Conservation (phyloP, 352 stramenopile genomes). For the Phytopythium ostracodes region DNA sequence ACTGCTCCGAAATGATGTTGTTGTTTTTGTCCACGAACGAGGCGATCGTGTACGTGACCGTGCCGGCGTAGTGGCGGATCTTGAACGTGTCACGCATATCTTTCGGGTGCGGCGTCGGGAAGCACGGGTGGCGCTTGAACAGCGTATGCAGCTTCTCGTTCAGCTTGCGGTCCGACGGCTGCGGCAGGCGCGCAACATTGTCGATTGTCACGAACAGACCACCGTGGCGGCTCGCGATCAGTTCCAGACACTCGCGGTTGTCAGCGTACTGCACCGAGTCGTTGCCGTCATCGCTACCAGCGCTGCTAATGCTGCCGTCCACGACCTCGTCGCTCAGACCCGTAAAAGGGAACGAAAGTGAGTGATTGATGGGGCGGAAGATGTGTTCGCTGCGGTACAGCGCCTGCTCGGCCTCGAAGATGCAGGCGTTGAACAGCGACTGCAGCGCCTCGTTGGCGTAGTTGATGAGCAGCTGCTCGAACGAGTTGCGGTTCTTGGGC, state of each 20-base stretch:
- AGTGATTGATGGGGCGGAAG: constrained; percentile 77
- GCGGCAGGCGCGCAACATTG: constrained; percentile 76
- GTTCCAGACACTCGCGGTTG: constrained; percentile 80
- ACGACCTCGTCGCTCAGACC: constrained; percentile 15
- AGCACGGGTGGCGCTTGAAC: constrained; percentile 79
- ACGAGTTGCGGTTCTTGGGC: constrained; percentile 87
- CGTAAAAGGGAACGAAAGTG: constrained; percentile 69
- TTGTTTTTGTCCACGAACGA: constrained; percentile 91
- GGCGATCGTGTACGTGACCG: constrained; percentile 80
- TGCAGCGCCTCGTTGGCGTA: constrained; percentile 91
- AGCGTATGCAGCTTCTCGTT: constrained; percentile 81
- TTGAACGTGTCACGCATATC: constrained; percentile 84
- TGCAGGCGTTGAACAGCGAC: constrained; percentile 87
- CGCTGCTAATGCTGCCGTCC: constrained; percentile 10
- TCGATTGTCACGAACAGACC: constrained; percentile 86
- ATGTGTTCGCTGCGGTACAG: constrained; percentile 84
- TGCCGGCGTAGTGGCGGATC: constrained; percentile 81
- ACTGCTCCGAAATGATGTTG: constrained; percentile 88
- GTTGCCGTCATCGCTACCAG: constrained; percentile 20
- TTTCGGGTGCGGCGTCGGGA: constrained; percentile 82
- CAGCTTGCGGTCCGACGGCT: constrained; percentile 85
- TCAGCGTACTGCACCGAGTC: constrained; percentile 73
- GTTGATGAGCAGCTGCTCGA: constrained; percentile 92
- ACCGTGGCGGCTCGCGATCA: constrained; percentile 78
- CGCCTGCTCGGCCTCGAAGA: constrained; percentile 84